Evolutionary conservation across 208 protist genomes (phyloP), one percentile per base, ranked within the genome.

Genomic region (Trypanosoma brucei): DNA sequence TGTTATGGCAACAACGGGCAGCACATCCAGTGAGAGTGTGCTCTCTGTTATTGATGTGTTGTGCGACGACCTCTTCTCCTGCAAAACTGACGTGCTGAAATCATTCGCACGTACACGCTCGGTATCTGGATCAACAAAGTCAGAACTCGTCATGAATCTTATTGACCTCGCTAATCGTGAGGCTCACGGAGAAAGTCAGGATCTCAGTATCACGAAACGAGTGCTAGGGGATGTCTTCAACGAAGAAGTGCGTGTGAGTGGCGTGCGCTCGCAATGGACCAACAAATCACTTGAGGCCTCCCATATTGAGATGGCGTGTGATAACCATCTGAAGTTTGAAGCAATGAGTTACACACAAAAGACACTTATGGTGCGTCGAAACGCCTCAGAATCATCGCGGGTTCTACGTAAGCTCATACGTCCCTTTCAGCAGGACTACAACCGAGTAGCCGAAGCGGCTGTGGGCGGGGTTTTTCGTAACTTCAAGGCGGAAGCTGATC

Each of bases 231-330:
- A 93, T 58, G 81, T 93, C 22, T 93, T 95, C 42, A 64, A 81
- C 55, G 80, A 88, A 39, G 82, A 86, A 36, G 81, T 95, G n/a
- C 86, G 86, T 49, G 84, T 87, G 6, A 93, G 86, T 63, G 86
- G 86, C 1, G 62, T 93, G 44, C 86, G 86, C 14, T 70, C 80
- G 1, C 77, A 79, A 53, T 95, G 90, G 86, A 93, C 87, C 36
- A 93, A 93, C 64, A 85, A 90, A 69, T 82, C 84, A 22, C 76
- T 95, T 13, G 86, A 95, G 70, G 90, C 90, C 7, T 93, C 90
- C 33, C 86, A 93, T 65, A 82, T 95, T 44, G 90, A 95, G 62
- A 81, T 83, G 66, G 90, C 90, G 39, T 89, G 79, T 55, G 80
- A 86, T 37, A 55, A 77, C n/a, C 82, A 92, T 65, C 53, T 93